These are phyloP conservation scores for Stachybotrys echinatus DNA, from an alignment of 2,329 filamentous ascomycete genomes.

Conservation along the genomic window DNA sequence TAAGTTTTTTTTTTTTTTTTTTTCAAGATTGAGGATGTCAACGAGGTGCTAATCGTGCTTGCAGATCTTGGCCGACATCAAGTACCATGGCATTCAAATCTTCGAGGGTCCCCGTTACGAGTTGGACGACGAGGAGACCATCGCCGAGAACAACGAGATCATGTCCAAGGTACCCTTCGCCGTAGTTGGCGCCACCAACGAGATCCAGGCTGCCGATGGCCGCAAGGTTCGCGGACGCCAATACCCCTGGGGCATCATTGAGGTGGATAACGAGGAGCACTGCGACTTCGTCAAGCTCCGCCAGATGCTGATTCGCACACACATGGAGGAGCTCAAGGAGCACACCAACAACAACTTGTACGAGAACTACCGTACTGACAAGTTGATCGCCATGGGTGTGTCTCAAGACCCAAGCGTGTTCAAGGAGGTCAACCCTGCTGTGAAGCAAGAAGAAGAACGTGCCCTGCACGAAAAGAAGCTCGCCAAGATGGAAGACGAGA, in stretches of 20 bases:
- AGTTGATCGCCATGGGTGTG: conserved; percentile 97
- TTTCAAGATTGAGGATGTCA: background rate
- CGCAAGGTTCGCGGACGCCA: conserved; percentile 93
- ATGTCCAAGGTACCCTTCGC: conserved; percentile 99
- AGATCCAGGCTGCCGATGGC: conserved; percentile 86
- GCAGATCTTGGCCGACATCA: conserved; percentile 93
- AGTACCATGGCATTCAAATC: conserved; percentile 96
- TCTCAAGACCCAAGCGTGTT: conserved; percentile 98
- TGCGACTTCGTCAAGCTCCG: conserved; percentile 99
- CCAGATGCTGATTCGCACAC: conserved; percentile 99
- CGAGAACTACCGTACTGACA: conserved; percentile 99
- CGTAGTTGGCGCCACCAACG: conserved; percentile 92
- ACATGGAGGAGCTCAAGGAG: conserved; percentile 99
- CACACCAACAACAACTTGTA: conserved; percentile 99
- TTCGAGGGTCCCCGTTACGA: conserved; percentile 98
- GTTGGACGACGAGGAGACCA: conserved; percentile 98
- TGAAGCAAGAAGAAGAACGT: conserved; percentile 99
- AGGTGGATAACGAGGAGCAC: conserved; percentile 99
- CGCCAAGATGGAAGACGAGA: conserved; percentile 99
- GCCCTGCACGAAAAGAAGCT: conserved; percentile 98
- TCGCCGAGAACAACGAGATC: conserved; percentile 99
- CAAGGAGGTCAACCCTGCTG: conserved; percentile 99
- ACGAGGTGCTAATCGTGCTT: conserved; percentile 6
- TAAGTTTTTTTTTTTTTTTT: conserved; percentile 46
- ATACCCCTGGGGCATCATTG: conserved; percentile 97